Percentiles rank a stretch among this genome's conserved stretches.
These are phyloP conservation scores for Penicillium sp. DNA, from an alignment of 2,329 filamentous ascomycete genomes.

Conservation along the genomic window DNA sequence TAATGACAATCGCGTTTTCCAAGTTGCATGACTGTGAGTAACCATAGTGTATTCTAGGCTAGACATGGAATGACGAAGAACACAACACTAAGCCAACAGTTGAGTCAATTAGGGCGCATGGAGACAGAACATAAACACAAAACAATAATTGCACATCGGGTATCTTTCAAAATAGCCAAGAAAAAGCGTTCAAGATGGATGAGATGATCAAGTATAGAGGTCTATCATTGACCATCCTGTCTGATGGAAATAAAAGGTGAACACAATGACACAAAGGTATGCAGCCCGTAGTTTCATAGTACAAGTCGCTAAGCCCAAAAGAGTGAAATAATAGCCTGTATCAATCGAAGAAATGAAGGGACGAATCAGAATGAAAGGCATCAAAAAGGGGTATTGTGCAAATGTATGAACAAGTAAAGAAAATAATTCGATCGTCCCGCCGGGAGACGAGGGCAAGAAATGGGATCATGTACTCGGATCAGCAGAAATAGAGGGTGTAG, in stretches of 20 bases:
- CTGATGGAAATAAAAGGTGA: background rate
- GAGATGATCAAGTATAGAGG: conserved; percentile 5
- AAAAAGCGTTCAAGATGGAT: conserved; percentile 3
- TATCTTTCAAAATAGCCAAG: conserved; percentile 29
- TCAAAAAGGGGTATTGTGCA: conserved; percentile 24
- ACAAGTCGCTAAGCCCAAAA: conserved; percentile 6
- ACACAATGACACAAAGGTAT: background rate
- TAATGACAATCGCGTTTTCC: background rate
- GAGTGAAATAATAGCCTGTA: conserved; percentile 6
- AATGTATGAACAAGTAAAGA: conserved; percentile 14
- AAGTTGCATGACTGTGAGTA: background rate
- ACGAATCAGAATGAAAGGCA: conserved; percentile 12
- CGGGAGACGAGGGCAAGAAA: conserved; percentile 25
- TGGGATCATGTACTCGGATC: conserved; percentile 4
- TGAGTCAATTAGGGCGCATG: background rate
- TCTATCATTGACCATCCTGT: conserved; percentile 8
- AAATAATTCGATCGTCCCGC: conserved; percentile 19
- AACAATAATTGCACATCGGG: conserved; percentile 26
- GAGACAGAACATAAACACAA: conserved; percentile 4
- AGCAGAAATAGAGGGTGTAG: background rate
- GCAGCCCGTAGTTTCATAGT: conserved; percentile 1
- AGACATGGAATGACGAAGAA: background rate
- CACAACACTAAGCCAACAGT: background rate
- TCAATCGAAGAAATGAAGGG: conserved; percentile 7
- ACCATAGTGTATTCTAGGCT: background rate